phyloP scores from a whole-genome alignment of 2,329 filamentous ascomycete species.

The Calcarisporium arbuscula region DNA sequence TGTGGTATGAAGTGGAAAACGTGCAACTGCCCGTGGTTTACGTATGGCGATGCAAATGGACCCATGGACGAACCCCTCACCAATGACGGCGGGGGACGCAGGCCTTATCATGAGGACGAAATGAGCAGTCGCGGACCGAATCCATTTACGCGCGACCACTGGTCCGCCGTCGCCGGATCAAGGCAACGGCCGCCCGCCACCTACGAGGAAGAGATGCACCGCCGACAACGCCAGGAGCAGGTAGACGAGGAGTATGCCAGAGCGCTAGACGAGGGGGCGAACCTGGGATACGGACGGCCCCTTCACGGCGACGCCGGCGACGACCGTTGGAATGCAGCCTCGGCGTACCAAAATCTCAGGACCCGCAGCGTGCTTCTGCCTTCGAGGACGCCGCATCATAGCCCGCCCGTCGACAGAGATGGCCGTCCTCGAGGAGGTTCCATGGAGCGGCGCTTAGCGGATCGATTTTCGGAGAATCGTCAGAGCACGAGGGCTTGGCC shows the following conservation, averaged over 20 bases:
- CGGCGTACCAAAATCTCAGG: no score
- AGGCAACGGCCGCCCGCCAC: conserved; percentile 20
- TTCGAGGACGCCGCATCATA: no score
- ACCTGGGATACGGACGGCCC: conserved; percentile 33
- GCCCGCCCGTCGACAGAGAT: no score
- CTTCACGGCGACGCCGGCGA: conserved; percentile 2
- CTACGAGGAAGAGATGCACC: conserved; percentile 42
- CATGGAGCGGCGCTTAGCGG: conserved; percentile 44
- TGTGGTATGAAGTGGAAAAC: conserved; percentile 78
- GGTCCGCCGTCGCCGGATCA: no score
- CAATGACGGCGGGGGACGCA: no score
- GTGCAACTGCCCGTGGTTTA: conserved; percentile 79
- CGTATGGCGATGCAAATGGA: conserved; percentile 53
- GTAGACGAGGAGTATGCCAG: conserved; percentile 41
- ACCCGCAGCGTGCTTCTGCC: no score
- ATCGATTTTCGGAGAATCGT: conserved; percentile 41
- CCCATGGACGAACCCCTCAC: no score
- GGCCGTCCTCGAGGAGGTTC: conserved; percentile 35
- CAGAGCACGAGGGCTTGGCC: conserved; percentile 11
- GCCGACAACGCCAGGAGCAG: conserved; percentile 40
- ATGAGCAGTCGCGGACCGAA: no score
- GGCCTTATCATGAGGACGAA: no score
- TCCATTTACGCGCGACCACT: no score
- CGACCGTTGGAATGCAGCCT: no score
- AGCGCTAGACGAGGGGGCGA: conserved; percentile 55